Percentiles rank a stretch among this genome's conserved stretches.
phyloP scores from a whole-genome alignment of 139 green algal genomes.

The Chlorella sp. region DNA sequence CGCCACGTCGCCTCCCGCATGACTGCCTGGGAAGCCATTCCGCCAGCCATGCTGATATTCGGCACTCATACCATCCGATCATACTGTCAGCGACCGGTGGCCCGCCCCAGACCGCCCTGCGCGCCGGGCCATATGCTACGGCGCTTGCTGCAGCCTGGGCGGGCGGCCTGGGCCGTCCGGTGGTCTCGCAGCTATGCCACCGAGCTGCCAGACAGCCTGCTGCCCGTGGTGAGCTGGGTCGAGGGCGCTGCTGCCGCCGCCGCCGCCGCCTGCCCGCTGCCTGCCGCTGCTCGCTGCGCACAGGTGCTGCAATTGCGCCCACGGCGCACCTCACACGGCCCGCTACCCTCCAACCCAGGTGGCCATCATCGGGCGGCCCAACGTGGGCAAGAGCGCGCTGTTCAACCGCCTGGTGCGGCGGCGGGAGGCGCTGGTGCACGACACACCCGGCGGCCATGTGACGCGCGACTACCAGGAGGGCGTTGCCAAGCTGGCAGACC shows the following conservation, averaged over 20 bases:
- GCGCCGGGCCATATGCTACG: background rate
- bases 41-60: no score
- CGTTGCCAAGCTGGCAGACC: conserved; percentile 77
- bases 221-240: conserved; percentile 32
- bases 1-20: background rate
- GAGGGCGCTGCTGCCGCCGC: background rate
- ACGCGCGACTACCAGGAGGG: conserved; percentile 93
- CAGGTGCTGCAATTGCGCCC: background rate
- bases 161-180: no score
- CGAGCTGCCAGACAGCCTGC: conserved; percentile 41
- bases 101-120: background rate
- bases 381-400: conserved; percentile 93
- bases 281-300: background rate
- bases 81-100: background rate
- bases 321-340: background rate
- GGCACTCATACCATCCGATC: background rate
- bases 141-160: background rate
- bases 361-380: conserved; percentile 85
- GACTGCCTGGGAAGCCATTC: no score
- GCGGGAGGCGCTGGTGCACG: conserved; percentile 79
- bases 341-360: conserved; percentile 51
- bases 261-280: background rate
- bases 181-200: background rate
- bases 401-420: conserved; percentile 86
- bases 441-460: conserved; percentile 93